Conservation (phyloP, 495 filamentous ascomycete genomes). For the Tuber borchii region DNA sequence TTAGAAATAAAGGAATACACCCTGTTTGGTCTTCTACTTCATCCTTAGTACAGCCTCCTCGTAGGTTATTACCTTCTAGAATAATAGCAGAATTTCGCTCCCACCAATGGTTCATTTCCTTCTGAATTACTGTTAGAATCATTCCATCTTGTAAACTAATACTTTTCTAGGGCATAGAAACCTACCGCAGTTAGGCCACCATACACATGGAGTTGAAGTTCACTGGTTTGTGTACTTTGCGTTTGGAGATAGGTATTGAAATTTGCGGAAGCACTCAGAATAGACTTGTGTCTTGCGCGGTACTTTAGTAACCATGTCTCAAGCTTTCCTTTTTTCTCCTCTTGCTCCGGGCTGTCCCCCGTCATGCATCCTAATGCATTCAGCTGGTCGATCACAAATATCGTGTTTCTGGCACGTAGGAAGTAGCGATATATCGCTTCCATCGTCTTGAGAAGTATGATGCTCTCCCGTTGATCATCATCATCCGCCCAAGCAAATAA, state of each 20-base stretch:
- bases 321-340: neutral
- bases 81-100: neutral
- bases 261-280: no score
- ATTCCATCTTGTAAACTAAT: neutral
- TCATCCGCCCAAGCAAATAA: neutral
- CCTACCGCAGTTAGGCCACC: neutral
- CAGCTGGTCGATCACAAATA: neutral
- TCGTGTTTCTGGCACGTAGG: neutral
- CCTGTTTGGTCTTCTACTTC: neutral
- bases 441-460: neutral
- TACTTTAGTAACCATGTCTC: no score
- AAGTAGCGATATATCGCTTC: neutral
- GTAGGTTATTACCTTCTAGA: neutral
- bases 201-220: neutral
- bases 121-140: neutral
- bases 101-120: neutral
- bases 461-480: neutral
- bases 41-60: neutral
- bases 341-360: neutral
- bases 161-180: neutral
- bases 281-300: no score
- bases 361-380: neutral
- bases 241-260: no score
- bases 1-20: neutral
- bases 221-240: no score